Base-by-base conservation (phyloP, 1,284 basidiomycete species). In the Somion occarium region DNA sequence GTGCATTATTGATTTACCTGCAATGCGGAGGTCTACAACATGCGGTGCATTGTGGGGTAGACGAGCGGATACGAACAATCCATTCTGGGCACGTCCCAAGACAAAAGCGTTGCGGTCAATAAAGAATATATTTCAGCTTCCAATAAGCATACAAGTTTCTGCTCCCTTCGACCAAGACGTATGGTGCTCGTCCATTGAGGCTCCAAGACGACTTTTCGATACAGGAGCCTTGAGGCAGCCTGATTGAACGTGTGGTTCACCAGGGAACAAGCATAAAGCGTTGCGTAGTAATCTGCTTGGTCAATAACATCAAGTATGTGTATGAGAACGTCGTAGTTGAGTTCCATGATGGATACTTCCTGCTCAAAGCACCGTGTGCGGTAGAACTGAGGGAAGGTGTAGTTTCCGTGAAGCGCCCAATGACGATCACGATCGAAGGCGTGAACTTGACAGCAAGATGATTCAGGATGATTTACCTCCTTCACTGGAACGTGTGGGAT, bases 191-290 rank as follows among this genome's bases (percentile, higher is more conserved):
- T 59, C 45, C 63, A 66, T 22, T 58, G 59, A 7, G 74, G 75
- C 3, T 71, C 68, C 47, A 75, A 59, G n/a, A 71, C 64, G 5
- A 78, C 71, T 23, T 61, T 62, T 19, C 62, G 57, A 54, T 80
- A 81, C 1, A 81, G 67, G 22, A 75, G 49, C 19, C 63, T 65
- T 7, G 75, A 71, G 9, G 76, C 70, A 9, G 67, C 70, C 22
- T 59, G 56, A 54, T 73, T 69, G 59, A 76, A 75, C 12, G 65
- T 62, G 48, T 61, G 64, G 53, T 69, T 73, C n/a, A 78, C 75
- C n/a, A 75, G 61, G 23, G 73, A 60, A 55, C 71, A 77, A 23
- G 24, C 52, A 48, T 56, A 68, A 15, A 81, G 64, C 0, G 67
- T 56, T 9, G 26, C 25, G 46, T 64, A 67, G 54, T 78, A 43